Evolutionary conservation across 2,329 filamentous ascomycete species (phyloP).

Genomic region (Hymenoscyphus linearis): DNA sequence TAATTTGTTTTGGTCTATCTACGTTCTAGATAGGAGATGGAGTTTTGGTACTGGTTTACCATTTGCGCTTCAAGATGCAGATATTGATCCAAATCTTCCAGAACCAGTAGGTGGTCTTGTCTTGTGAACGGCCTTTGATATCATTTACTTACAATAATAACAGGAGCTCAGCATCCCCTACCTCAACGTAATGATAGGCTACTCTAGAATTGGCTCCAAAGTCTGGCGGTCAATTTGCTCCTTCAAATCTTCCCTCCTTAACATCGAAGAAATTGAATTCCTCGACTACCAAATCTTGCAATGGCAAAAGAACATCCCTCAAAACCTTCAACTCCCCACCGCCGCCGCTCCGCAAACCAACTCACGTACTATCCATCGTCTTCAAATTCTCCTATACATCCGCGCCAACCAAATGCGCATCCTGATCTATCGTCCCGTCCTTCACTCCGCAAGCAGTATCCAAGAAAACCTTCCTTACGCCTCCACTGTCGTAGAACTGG

Average conservation of each 20-base stretch:
- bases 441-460: conserved; percentile 81
- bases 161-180: conserved; percentile 48
- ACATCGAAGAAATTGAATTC: conserved; percentile 68
- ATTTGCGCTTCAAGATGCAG: conserved; percentile 77
- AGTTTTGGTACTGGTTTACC: conserved; percentile 85
- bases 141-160: conserved; percentile 12
- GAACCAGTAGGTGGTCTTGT: conserved; percentile 59
- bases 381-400: conserved; percentile 79
- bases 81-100: conserved; percentile 75
- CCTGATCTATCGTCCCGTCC: conserved; percentile 78
- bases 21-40: conserved; percentile 81
- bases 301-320: conserved; percentile 75
- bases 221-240: conserved; percentile 70
- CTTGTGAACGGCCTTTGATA: neutral
- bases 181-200: conserved; percentile 77
- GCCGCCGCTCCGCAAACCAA: conserved; percentile 39
- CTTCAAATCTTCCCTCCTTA: conserved; percentile 19
- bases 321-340: conserved; percentile 50
- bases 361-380: conserved; percentile 51
- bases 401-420: conserved; percentile 88
- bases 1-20: conserved; percentile 80
- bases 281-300: conserved; percentile 79
- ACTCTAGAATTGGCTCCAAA: conserved; percentile 76
- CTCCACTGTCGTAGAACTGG: conserved; percentile 66
- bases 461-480: conserved; percentile 69